Evolutionary conservation across 2,329 filamentous ascomycete species (phyloP).

Genomic region (Pezicula neosporulosa): DNA sequence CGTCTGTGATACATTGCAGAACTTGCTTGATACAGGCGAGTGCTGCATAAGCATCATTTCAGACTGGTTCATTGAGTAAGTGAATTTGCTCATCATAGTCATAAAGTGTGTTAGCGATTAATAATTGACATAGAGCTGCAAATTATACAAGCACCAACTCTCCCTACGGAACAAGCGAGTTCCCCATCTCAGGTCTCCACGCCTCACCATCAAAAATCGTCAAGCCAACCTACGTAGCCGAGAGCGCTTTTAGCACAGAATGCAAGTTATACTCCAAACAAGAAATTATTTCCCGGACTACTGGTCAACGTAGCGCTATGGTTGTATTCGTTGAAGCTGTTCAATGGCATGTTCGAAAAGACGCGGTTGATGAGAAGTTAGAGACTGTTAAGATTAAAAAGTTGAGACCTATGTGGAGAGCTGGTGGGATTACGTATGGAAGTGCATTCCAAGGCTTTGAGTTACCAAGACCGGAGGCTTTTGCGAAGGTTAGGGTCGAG

Average conservation of each 20-base stretch:
- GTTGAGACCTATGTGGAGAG: constrained; percentile 67
- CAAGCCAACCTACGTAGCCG: constrained; percentile 68
- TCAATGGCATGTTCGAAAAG: constrained; percentile 81
- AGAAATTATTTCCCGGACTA: constrained; percentile 36
- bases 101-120: too few relatives aligned
- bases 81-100: too few relatives aligned
- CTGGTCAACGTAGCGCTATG: constrained; percentile 61
- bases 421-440: constrained; percentile 81
- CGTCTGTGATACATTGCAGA: constrained; percentile 70
- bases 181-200: constrained; percentile 71
- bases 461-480: constrained; percentile 52
- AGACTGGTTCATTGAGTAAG: constrained; percentile 69
- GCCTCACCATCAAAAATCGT: constrained; percentile 60
- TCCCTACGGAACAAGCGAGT: constrained; percentile 67
- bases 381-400: constrained; percentile 69
- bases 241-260: constrained; percentile 79
- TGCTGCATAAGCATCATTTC: constrained; percentile 82
- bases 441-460: constrained; percentile 67
- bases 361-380: constrained; percentile 73
- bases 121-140: constrained; percentile 47
- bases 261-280: constrained; percentile 51
- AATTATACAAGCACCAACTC: constrained; percentile 73
- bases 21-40: constrained; percentile 67
- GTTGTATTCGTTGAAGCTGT: constrained; percentile 76
- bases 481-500: constrained; percentile 1